Evolutionary conservation across 2,329 filamentous ascomycete species (phyloP).

Genomic region (Pseudogymnoascus sp.): DNA sequence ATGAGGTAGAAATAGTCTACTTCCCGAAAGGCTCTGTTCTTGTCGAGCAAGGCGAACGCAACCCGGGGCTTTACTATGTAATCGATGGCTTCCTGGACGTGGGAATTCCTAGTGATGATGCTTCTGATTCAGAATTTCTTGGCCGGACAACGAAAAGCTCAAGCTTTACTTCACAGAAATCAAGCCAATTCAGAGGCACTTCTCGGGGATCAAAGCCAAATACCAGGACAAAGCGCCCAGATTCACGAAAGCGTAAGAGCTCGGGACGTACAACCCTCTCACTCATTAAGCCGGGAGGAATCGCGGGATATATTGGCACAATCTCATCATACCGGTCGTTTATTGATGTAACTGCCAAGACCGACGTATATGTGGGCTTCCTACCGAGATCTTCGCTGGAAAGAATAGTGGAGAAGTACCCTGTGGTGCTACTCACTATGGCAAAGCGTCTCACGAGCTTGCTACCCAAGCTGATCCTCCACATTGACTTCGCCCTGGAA

Average conservation of each 20-base stretch:
- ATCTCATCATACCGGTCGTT: slow-evolving; percentile 94
- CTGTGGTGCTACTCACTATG: slow-evolving; percentile 88
- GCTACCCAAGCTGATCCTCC: slow-evolving; percentile 79
- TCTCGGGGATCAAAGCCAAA: slow-evolving; percentile 21
- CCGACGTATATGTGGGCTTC: slow-evolving; percentile 96
- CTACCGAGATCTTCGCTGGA: slow-evolving; percentile 79
- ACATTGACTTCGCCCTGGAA: slow-evolving; percentile 96
- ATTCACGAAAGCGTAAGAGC: slow-evolving; percentile 41
- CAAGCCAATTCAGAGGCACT: slow-evolving; percentile 37
- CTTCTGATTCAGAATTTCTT: slow-evolving; percentile 24
- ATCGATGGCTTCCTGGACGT: slow-evolving; percentile 96
- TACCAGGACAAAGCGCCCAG: slow-evolving; percentile 21
- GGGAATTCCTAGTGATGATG: slow-evolving; percentile 61
- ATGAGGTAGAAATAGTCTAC: slow-evolving; percentile 94
- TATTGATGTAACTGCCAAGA: slow-evolving; percentile 93
- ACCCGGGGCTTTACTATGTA: slow-evolving; percentile 93
- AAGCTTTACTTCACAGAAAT: slow-evolving; percentile 20
- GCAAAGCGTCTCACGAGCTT: slow-evolving; percentile 88
- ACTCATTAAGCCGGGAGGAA: slow-evolving; percentile 85
- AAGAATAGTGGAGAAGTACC: slow-evolving; percentile 85
- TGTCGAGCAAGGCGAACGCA: slow-evolving; percentile 94
- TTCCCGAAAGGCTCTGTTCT: slow-evolving; percentile 92
- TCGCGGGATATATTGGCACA: slow-evolving; percentile 90
- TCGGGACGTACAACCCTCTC: slow-evolving; percentile 66
- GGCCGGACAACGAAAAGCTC: slow-evolving; percentile 17